A percentile compares a stretch with the other conserved stretches of the same genome.
Conservation (phyloP, 345 rosid species). For the Pugionium cornutum region DNA sequence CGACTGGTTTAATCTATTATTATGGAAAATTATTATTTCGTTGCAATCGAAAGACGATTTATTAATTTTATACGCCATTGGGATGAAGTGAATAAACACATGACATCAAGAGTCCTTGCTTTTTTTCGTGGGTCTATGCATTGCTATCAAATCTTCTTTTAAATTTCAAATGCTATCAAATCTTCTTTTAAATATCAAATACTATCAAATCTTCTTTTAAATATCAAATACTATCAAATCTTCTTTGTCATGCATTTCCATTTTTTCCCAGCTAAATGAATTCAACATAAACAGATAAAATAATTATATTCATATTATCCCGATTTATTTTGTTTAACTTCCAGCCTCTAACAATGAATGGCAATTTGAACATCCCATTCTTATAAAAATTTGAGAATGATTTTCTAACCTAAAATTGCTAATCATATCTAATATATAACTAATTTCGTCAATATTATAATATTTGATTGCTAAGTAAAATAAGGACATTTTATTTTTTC, state of each 20-base stretch:
- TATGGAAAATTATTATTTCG: too few relatives aligned
- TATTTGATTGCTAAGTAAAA: background rate
- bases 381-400: constrained; percentile 4
- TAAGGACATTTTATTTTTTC: background rate
- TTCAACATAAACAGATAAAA: background rate
- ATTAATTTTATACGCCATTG: too few relatives aligned
- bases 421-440: background rate
- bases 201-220: constrained; percentile 6
- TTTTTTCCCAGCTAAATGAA: background rate
- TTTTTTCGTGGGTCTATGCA: too few relatives aligned
- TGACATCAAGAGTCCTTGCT: too few relatives aligned
- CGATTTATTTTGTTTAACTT: background rate
- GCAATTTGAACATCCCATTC: constrained; percentile 7
- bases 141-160: constrained; percentile 22
- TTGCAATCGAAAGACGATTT: too few relatives aligned
- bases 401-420: constrained; percentile 1
- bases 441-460: background rate
- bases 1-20: too few relatives aligned
- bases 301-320: background rate
- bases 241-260: constrained; percentile 23
- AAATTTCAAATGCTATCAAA: background rate
- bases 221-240: constrained; percentile 16
- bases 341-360: background rate
- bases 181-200: too few relatives aligned
- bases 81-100: too few relatives aligned